Percentiles rank a stretch among this genome's conserved stretches.
Evolutionary conservation across 805 yeast species (phyloP).

Genomic region (Candida incommunis): DNA sequence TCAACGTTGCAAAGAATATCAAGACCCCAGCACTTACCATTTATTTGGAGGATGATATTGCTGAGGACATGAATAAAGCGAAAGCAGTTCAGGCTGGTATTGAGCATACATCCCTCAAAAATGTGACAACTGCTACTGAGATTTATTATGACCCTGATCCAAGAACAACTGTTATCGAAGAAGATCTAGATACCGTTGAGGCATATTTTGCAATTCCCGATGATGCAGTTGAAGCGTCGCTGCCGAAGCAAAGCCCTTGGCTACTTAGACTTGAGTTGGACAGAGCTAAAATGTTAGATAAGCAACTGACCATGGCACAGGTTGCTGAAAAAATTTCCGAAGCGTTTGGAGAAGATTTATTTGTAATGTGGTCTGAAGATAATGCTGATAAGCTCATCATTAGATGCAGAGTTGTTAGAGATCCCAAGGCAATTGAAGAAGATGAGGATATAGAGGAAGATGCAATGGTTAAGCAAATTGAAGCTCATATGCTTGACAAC

Average conservation of each 20-base stretch:
- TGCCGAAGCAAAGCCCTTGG: slow-evolving; percentile 98
- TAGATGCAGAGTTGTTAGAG: slow-evolving; percentile 97
- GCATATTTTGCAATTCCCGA: slow-evolving; percentile 96
- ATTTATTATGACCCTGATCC: slow-evolving; percentile 98
- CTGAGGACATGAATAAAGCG: slow-evolving; percentile 84
- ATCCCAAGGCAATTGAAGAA: slow-evolving; percentile 83
- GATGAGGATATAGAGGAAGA: slow-evolving; percentile 95
- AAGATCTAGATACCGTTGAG: slow-evolving; percentile 93
- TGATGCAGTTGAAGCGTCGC: slow-evolving; percentile 86
- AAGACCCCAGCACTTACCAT: slow-evolving; percentile 99
- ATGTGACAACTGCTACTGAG: slow-evolving; percentile 95
- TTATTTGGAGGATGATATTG: slow-evolving; percentile 67
- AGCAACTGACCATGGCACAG: slow-evolving; percentile 94
- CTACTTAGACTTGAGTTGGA: slow-evolving; percentile 88
- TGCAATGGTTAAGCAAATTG: slow-evolving; percentile 87
- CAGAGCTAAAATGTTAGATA: slow-evolving; percentile 97
- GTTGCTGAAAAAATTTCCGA: slow-evolving; percentile 92
- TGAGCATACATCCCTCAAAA: slow-evolving; percentile 88
- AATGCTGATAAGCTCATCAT: slow-evolving; percentile 92
- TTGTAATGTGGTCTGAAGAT: slow-evolving; percentile 98
- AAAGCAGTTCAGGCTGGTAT: slow-evolving; percentile 92
- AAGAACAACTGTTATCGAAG: slow-evolving; percentile 88
- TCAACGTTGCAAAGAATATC: slow-evolving; percentile 95
- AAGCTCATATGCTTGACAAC: slow-evolving; percentile 89
- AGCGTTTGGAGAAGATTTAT: slow-evolving; percentile 86